Evolutionary conservation across 164 flowering plant genomes (phyloP), one percentile per base, ranked within the genome.

Genomic region (Berberis vulgaris): DNA sequence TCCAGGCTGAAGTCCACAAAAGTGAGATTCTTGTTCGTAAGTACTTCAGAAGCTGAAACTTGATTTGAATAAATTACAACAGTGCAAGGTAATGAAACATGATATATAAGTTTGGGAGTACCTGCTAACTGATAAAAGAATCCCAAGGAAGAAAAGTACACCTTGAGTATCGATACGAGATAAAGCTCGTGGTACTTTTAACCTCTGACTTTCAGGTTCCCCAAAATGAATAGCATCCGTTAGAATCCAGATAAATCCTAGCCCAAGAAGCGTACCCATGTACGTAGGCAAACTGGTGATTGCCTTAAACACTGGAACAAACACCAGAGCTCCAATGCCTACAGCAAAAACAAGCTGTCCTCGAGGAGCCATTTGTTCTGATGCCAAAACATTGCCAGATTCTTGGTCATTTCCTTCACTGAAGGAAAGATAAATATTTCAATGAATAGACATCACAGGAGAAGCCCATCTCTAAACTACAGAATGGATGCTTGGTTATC

Each of bases 211-310:
- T 67, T 82, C 96, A 49, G 95, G 83, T 81, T 90, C 98, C 26
- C 98, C 98, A 75, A 80, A 94, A 66, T 94, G 98, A 69, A 94
- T 90, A 61, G 98, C 97, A 86, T 94, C 98, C 3, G 97, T 94
- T 61, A 94, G 79, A 66, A 94, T 76, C 98, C 98, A 94, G 56
- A 94, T 88, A 74, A 94, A 88, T 73, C 98, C 98, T 41, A 94
- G 92, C 54, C 98, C 98, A 65, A 94, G 77, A 66, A 94, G 84
- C 71, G 90, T 88, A 56, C 98, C 97, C 92, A 94, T 80, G 79
- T 69, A 94, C 53, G 98, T 97, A 67, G 98, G 97, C 77, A 94
- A 74, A 46, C 98, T 97, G 40, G 98, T 94, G 44, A 89, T 62
- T 58, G 95, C 85, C 81, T 94, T 90, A 75, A 94, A 94, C 54